Base-by-base conservation (phyloP, 805 yeast genomes). In the Candida fluviatilis region DNA sequence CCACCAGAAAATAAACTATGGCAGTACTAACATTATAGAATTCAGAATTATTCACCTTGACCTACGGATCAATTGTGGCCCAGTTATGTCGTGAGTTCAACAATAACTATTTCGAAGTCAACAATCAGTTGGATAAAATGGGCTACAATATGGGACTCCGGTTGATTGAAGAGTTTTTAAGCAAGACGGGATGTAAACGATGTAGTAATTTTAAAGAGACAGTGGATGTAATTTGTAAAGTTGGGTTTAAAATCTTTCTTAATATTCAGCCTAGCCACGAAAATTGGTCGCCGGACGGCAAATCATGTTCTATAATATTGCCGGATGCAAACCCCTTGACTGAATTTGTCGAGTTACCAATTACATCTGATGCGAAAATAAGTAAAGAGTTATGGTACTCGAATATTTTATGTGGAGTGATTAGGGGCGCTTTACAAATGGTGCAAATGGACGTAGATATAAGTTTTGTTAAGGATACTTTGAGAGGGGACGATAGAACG, bases 81-180 rank as follows among this genome's bases (percentile, higher is more conserved):
- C 97, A 91, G 54, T 66, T 93, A 37, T 89, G 96, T 56, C 78
- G 82, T 41, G 98, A 93, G 54, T 82, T 76, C 59, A 75, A 82
- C 38, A 73, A 78, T 46, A 85, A 90, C 58, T 90, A 87, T 58
- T 57, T 54, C 5, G 81, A 81, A 51, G 96, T 93, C 41, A 93
- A 93, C 55, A 67, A 69, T 36, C 95, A 91, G 55, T 69, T 93
- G 35, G 95, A 82, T 52, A 76, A 78, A 46, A 91, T 93, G 98
- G 99, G 99, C 1, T 87, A 90, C 60, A 89, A 86, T 57, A 93
- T 93, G 29, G 99, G 99, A 1, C 66, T 89, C 34, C 69, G 99
- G 46, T 60, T 93, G 41, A 86, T 93, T 35, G 99, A 93, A 54
- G 99, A 93, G 57, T 88, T 91, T 53, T 68, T 93, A 29, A 95